A percentile compares a stretch with the other conserved stretches of the same genome.
Conservation (phyloP, 768 basidiomycete species). For the Lactarius pseudohatsudake region DNA sequence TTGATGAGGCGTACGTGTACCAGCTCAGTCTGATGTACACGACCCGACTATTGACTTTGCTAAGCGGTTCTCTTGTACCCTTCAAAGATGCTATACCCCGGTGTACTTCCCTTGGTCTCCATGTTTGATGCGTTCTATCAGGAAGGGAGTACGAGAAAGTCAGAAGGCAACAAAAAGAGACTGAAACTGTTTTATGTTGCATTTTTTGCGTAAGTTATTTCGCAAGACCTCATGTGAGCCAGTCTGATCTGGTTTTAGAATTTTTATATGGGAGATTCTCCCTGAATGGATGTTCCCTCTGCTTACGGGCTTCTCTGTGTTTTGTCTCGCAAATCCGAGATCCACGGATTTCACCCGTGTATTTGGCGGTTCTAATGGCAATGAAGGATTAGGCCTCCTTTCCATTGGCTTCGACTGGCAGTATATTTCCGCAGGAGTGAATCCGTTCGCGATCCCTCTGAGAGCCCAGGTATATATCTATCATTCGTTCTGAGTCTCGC, state of each 20-base stretch:
- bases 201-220: conserved; percentile 36
- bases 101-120: conserved; percentile 45
- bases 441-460: conserved; percentile 55
- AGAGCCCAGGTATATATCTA: conserved; percentile 41
- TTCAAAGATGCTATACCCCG: conserved; percentile 53
- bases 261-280: conserved; percentile 33
- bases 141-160: conserved; percentile 36
- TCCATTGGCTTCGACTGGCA: conserved; percentile 34
- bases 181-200: conserved; percentile 51
- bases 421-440: conserved; percentile 36
- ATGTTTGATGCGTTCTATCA: conserved; percentile 52
- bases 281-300: conserved; percentile 29
- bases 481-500: neutral
- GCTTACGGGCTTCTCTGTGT: conserved; percentile 34
- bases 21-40: neutral
- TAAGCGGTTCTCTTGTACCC: conserved; percentile 51
- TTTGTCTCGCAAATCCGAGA: conserved; percentile 34
- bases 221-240: neutral
- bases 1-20: conserved; percentile 45
- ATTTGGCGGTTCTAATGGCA: conserved; percentile 32
- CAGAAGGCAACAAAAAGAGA: conserved; percentile 39
- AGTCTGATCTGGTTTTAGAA: conserved; percentile 31
- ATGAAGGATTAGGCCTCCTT: conserved; percentile 33
- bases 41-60: conserved; percentile 2
- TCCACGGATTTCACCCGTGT: conserved; percentile 30